These are phyloP conservation scores for Emergomyces pasteurianus DNA, from an alignment of 2,329 filamentous ascomycete genomes.

Conservation along the genomic window DNA sequence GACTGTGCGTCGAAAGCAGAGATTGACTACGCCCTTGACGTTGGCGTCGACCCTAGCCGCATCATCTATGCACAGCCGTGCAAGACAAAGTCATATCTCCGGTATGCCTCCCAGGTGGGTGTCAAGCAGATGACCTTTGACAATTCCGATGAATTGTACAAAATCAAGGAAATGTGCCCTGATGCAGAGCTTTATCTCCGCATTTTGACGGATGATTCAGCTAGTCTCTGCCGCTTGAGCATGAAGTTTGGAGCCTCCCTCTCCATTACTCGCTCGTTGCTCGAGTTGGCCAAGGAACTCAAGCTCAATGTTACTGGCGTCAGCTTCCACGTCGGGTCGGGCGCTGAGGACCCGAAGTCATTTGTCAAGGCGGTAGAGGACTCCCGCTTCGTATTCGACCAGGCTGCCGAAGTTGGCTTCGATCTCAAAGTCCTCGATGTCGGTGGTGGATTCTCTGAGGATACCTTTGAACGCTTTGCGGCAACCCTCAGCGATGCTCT, in stretches of 20 bases:
- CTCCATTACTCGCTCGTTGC: conserved; percentile 64
- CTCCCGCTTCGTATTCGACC: conserved; percentile 77
- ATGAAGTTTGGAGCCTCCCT: conserved; percentile 93
- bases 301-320: conserved; percentile 87
- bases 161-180: conserved; percentile 86
- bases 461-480: conserved; percentile 87
- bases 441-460: conserved; percentile 81
- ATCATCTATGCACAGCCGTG: conserved; percentile 99
- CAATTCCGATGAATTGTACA: conserved; percentile 94
- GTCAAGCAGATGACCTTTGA: conserved; percentile 99
- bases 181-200: conserved; percentile 84
- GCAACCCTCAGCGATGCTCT: conserved; percentile 65
- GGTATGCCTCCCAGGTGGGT: conserved; percentile 69
- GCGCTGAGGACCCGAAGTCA: conserved; percentile 82
- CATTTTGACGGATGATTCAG: conserved; percentile 92
- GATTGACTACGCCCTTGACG: conserved; percentile 78
- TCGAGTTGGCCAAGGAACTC: conserved; percentile 67
- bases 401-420: conserved; percentile 65
- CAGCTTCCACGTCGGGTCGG: conserved; percentile 95
- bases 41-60: conserved; percentile 73
- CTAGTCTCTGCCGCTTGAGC: conserved; percentile 85
- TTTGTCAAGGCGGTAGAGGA: conserved; percentile 87
- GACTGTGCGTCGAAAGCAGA: conserved; percentile 97
- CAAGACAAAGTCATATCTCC: conserved; percentile 98
- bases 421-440: conserved; percentile 81